Percentiles rank a stretch among this genome's conserved stretches.
These are phyloP conservation scores for Ilyonectria destructans DNA, from an alignment of 2,329 filamentous ascomycete genomes.

Conservation along the genomic window DNA sequence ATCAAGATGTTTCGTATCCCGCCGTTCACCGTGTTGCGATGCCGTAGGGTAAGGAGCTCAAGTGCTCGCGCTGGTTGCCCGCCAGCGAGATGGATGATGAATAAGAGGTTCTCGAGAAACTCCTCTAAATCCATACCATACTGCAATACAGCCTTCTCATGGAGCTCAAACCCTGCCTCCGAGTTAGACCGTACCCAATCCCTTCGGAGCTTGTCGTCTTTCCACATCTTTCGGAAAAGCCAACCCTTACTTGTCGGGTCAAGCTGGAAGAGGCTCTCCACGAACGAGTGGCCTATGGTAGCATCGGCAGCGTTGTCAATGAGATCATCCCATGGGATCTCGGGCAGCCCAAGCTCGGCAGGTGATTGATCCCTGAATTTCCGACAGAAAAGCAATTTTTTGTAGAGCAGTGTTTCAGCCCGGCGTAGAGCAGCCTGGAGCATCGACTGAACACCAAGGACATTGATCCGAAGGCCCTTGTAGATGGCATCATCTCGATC, in stretches of 20 bases:
- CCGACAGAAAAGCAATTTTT: constrained; percentile 15
- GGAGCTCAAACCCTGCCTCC: background rate
- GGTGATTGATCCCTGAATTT: constrained; percentile 10
- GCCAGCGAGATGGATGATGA: background rate
- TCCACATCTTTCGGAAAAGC: constrained; percentile 2
- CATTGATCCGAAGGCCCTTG: constrained; percentile 1
- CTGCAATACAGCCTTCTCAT: background rate
- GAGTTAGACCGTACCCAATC: background rate
- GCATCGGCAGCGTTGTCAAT: constrained; percentile 8
- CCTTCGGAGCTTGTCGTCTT: background rate
- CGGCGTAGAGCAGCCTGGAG: background rate
- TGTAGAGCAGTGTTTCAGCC: constrained; percentile 14
- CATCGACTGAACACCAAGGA: constrained; percentile 9
- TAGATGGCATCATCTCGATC: constrained; percentile 19
- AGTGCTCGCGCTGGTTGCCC: background rate
- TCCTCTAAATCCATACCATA: background rate
- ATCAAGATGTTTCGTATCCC: too few relatives aligned
- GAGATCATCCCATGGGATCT: background rate
- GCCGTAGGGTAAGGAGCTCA: background rate
- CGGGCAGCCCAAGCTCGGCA: background rate
- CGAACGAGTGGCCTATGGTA: background rate
- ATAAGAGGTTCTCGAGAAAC: background rate
- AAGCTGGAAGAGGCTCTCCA: constrained; percentile 1
- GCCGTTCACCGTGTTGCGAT: background rate
- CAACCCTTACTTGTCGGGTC: background rate